These are phyloP conservation scores for Epichloe aotearoae DNA, from an alignment of 2,329 filamentous ascomycete genomes.

Conservation along the genomic window DNA sequence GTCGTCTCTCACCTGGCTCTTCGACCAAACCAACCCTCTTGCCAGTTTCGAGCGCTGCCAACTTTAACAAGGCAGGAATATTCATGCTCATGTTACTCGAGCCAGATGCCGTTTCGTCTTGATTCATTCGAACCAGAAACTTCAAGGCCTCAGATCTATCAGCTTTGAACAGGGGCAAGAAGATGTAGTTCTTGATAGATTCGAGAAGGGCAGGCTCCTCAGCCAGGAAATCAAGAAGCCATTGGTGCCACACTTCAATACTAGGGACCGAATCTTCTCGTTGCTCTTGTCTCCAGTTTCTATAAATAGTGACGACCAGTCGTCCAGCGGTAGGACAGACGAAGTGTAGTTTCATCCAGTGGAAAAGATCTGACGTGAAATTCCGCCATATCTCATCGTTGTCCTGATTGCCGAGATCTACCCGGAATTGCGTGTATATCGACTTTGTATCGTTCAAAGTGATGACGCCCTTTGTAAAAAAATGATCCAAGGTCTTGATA, in stretches of 20 bases:
- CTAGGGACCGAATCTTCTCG: slow-evolving; percentile 15
- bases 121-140: slow-evolving; percentile 47
- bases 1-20: slow-evolving; percentile 40
- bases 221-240: slow-evolving; percentile 38
- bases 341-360: slow-evolving; percentile 44
- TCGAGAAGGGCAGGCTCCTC: slow-evolving; percentile 41
- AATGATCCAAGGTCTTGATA: slow-evolving; percentile 52
- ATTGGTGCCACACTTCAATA: slow-evolving; percentile 38
- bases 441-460: slow-evolving; percentile 30
- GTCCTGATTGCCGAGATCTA: slow-evolving; percentile 8
- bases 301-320: slow-evolving; percentile 45
- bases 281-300: slow-evolving; percentile 25
- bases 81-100: slow-evolving; percentile 33
- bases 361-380: slow-evolving; percentile 34
- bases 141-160: slow-evolving; percentile 38
- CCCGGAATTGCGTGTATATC: slow-evolving; percentile 28
- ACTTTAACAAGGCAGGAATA: slow-evolving; percentile 43
- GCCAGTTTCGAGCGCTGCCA: slow-evolving; percentile 56
- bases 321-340: slow-evolving; percentile 48
- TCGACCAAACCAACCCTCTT: slow-evolving; percentile 59
- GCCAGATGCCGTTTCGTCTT: slow-evolving; percentile 31
- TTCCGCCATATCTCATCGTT: slow-evolving; percentile 32
- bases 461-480: slow-evolving; percentile 48
- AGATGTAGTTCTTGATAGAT: slow-evolving; percentile 50
- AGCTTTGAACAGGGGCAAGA: slow-evolving; percentile 47